Percentiles rank a stretch among this genome's conserved stretches.
These are phyloP conservation scores for Gynostemma pentaphyllum DNA, from an alignment of 306 rosid genomes.

Conservation along the genomic window DNA sequence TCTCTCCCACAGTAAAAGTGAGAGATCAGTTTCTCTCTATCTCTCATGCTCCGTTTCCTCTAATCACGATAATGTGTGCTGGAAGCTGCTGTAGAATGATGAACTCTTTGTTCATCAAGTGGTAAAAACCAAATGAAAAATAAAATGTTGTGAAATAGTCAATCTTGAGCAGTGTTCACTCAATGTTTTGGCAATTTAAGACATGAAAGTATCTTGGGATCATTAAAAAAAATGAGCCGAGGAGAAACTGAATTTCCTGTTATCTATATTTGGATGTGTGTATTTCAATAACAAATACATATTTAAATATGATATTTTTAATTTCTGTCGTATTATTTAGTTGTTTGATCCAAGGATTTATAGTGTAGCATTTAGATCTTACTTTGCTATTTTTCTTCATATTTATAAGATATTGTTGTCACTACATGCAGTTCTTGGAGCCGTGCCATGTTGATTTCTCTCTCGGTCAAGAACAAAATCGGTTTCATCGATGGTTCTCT, in stretches of 20 bases:
- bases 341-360: not conserved
- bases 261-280: not conserved
- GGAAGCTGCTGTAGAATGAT: no score
- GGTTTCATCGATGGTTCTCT: no score
- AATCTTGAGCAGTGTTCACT: not conserved
- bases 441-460: no score
- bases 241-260: not conserved
- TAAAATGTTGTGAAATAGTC: not conserved
- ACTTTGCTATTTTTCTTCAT: not conserved
- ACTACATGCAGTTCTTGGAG: not conserved
- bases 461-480: no score
- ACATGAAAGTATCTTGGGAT: not conserved
- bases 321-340: no score
- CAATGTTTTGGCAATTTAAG: not conserved
- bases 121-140: not conserved
- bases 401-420: not conserved
- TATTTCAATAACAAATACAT: not conserved
- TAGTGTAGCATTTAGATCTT: not conserved
- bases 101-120: not conserved
- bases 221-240: not conserved
- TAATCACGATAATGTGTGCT: not conserved
- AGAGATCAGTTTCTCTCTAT: not conserved
- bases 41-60: not conserved
- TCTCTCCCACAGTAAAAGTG: not conserved
- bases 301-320: no score